These are phyloP conservation scores for Plasmodium knowlesi DNA, from an alignment of 169 alveolate genomes.

Conservation along the genomic window DNA sequence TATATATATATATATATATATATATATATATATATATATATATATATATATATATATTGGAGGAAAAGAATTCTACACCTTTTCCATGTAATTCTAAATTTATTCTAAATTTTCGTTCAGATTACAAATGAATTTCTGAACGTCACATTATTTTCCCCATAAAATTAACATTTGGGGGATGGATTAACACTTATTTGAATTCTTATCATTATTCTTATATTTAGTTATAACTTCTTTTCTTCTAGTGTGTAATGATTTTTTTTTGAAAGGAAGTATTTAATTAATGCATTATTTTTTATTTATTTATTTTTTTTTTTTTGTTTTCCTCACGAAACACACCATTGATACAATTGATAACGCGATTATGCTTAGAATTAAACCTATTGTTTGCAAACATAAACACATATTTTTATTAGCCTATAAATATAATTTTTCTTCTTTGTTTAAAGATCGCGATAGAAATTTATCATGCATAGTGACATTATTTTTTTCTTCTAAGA, in stretches of 20 bases:
- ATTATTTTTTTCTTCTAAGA: no score
- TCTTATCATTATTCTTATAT: neutral
- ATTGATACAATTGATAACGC: neutral
- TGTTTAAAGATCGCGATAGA: neutral
- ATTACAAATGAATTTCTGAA: neutral
- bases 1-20: neutral
- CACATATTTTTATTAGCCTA: neutral
- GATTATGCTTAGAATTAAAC: neutral
- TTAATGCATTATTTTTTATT: no score
- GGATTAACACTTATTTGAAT: neutral
- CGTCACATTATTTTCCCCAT: neutral
- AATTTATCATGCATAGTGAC: neutral
- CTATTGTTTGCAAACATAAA: neutral
- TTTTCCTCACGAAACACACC: neutral
- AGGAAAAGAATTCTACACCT: neutral
- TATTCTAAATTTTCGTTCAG: neutral
- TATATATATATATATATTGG: neutral
- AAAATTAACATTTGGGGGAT: neutral
- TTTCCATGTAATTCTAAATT: neutral
- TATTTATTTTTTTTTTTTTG: no score
- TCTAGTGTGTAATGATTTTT: neutral
- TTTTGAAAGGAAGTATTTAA: neutral
- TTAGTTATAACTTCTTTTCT: no score
- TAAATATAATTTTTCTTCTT: no score
- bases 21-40: neutral